phyloP scores from a whole-genome alignment of 768 basidiomycete genomes.

The Termitomyces sp. region DNA sequence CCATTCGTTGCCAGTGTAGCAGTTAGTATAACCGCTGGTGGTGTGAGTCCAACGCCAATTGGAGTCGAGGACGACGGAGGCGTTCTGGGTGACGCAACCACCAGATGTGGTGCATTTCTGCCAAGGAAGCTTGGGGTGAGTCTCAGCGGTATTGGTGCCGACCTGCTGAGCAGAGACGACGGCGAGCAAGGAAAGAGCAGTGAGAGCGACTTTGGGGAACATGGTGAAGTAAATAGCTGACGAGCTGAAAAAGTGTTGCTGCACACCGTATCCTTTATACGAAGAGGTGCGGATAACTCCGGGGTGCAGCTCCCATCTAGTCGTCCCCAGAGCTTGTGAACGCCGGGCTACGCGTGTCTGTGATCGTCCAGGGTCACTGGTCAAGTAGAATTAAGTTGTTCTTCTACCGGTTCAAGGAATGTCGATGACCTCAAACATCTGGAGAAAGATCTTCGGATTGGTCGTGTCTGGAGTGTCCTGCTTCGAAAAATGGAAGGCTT shows the following conservation, averaged over 20 bases:
- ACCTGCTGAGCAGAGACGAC: conserved; percentile 32
- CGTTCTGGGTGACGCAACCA: conserved; percentile 36
- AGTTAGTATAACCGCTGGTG: conserved; percentile 36
- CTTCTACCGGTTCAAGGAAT: not conserved
- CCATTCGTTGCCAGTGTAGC: conserved; percentile 43
- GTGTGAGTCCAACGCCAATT: conserved; percentile 59
- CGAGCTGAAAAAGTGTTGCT: not conserved
- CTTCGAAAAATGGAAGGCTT: conserved; percentile 1
- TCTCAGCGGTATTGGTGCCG: not conserved
- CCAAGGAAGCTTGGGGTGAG: conserved; percentile 17
- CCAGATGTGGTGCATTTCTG: conserved; percentile 46
- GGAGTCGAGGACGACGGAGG: conserved; percentile 47
- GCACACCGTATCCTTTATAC: not conserved
- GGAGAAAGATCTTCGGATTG: not conserved
- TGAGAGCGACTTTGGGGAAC: conserved; percentile 38
- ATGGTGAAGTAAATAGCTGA: conserved; percentile 19
- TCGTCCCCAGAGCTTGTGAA: not conserved
- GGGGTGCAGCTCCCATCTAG: not conserved
- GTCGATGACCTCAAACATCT: not conserved
- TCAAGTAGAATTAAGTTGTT: not conserved
- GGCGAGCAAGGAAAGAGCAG: conserved; percentile 32
- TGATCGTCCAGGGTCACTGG: not conserved
- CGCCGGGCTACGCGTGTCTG: not conserved
- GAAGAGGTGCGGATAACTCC: not conserved
- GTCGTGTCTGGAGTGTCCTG: not conserved